Conservation (phyloP, 2,329 filamentous ascomycete genomes). For the Trichoderma pleuroti region DNA sequence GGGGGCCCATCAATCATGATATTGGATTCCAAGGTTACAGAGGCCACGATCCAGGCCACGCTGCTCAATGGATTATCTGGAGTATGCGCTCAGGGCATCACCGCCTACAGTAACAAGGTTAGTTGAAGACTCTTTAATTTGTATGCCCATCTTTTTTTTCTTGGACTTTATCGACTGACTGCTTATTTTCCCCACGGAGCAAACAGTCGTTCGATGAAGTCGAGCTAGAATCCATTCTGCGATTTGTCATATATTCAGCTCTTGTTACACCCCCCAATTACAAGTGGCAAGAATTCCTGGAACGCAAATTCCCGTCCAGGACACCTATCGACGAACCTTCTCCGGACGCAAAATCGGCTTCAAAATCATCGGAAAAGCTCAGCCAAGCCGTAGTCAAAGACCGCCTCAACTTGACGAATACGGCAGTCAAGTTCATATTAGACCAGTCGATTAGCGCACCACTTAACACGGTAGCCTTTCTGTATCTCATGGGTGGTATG, state of each 20-base stretch:
- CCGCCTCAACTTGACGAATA: constrained; percentile 5
- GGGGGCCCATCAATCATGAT: not conserved
- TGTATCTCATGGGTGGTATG: constrained; percentile 16
- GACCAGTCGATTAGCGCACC: constrained; percentile 13
- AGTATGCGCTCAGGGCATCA: constrained; percentile 12
- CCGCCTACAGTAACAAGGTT: constrained; percentile 9
- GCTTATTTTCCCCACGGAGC: not conserved
- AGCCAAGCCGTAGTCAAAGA: not conserved
- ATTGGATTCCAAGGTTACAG: constrained; percentile 14
- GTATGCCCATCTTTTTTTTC: not conserved
- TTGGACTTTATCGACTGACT: not conserved
- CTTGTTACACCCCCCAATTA: constrained; percentile 16
- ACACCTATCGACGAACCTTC: not conserved
- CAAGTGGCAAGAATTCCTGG: constrained; percentile 16
- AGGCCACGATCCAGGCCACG: constrained; percentile 14
- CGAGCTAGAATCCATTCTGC: constrained; percentile 7
- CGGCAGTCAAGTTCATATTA: constrained; percentile 11
- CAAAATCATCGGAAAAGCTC: not conserved
- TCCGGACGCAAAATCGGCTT: not conserved
- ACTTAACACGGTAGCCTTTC: constrained; percentile 12
- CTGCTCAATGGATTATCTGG: constrained; percentile 10
- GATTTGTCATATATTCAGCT: constrained; percentile 13
- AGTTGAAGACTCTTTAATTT: not conserved
- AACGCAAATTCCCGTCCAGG: constrained; percentile 3
- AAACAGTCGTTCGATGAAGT: constrained; percentile 8